A percentile compares a stretch with the other conserved stretches of the same genome.
These are phyloP conservation scores for Crithidia sp. DNA, from an alignment of 208 protist species.

Conservation along the genomic window DNA sequence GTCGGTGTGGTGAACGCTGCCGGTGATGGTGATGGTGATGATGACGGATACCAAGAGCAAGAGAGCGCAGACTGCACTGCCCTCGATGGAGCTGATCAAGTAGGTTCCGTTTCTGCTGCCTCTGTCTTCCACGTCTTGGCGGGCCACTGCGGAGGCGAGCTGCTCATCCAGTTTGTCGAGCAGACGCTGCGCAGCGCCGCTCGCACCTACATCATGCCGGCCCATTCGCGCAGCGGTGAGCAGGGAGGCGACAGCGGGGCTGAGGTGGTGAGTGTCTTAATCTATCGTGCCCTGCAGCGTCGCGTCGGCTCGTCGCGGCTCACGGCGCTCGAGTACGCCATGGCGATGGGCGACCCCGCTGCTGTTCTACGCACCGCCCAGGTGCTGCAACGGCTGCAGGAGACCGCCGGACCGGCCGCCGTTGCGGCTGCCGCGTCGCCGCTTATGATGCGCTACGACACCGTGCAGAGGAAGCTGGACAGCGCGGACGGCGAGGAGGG, in stretches of 20 bases:
- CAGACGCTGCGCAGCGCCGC: conserved; percentile 27
- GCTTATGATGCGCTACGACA: conserved; percentile 4
- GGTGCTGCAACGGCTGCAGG: conserved; percentile 56
- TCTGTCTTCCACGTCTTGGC: conserved; percentile 50
- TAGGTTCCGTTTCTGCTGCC: background rate
- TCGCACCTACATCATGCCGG: conserved; percentile 7
- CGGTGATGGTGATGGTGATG: background rate
- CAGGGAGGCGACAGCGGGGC: background rate
- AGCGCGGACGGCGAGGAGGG: too few relatives aligned
- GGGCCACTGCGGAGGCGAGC: conserved; percentile 43
- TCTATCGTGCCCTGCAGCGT: conserved; percentile 48
- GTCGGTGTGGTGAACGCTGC: conserved; percentile 7
- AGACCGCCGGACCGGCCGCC: conserved; percentile 18
- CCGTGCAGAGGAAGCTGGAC: conserved; percentile 3
- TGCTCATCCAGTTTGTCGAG: conserved; percentile 57
- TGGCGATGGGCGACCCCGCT: conserved; percentile 61
- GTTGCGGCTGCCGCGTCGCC: background rate
- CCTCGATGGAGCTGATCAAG: background rate
- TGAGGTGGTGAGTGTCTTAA: conserved; percentile 36
- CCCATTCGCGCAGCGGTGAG: background rate
- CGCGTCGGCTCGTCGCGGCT: conserved; percentile 52
- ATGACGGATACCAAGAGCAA: background rate
- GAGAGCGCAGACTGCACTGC: background rate
- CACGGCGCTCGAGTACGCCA: conserved; percentile 73
- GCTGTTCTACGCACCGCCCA: conserved; percentile 65